phyloP scores from a whole-genome alignment of 2,329 filamentous ascomycete species.

The Triangularia verruculosa region DNA sequence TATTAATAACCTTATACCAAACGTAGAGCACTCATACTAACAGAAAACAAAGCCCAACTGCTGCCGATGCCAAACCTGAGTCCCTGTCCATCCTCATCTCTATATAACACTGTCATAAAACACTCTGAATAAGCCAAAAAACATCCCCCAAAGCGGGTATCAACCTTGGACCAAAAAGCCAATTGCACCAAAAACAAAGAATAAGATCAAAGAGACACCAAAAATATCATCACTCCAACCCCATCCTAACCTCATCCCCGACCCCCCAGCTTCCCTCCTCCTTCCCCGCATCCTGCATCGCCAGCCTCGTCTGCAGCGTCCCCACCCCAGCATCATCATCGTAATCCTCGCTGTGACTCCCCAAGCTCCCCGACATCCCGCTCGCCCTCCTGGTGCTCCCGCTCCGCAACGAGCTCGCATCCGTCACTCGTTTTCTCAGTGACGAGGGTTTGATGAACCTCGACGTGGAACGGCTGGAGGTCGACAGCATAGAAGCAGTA shows the following conservation, averaged over 20 bases:
- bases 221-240: constrained; percentile 56
- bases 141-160: neutral
- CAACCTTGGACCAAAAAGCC: neutral
- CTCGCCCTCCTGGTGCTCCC: constrained; percentile 32
- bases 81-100: neutral
- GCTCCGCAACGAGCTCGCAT: constrained; percentile 15
- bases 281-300: constrained; percentile 51
- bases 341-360: constrained; percentile 39
- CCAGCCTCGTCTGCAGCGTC: constrained; percentile 44
- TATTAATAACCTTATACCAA: too few relatives aligned
- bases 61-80: too few relatives aligned
- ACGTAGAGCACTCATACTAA: too few relatives aligned
- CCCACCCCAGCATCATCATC: constrained; percentile 42
- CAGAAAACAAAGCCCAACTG: too few relatives aligned
- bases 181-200: neutral
- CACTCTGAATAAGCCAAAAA: neutral
- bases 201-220: neutral
- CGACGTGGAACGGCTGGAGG: constrained; percentile 42
- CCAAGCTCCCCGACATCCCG: constrained; percentile 27
- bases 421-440: constrained; percentile 22
- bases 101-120: neutral
- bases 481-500: constrained; percentile 45
- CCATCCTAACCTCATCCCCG: constrained; percentile 82
- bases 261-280: constrained; percentile 70
- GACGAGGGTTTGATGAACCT: constrained; percentile 35